These are phyloP conservation scores for Emmonsiellopsis sp. DNA, from an alignment of 2,329 filamentous ascomycete genomes.

Conservation along the genomic window DNA sequence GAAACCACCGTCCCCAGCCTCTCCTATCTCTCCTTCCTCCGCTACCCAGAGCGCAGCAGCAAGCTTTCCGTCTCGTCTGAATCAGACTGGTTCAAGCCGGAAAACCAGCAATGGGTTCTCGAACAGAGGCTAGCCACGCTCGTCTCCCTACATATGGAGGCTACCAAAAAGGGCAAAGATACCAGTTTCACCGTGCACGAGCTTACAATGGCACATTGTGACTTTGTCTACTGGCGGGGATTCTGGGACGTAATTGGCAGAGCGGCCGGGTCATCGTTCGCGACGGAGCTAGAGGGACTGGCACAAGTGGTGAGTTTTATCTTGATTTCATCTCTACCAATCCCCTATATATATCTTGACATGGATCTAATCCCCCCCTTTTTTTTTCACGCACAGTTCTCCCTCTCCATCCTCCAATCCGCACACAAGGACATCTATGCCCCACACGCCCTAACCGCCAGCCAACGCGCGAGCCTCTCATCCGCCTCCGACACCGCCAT, in stretches of 20 bases:
- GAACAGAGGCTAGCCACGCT: conserved; percentile 12
- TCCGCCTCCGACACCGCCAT: conserved; percentile 12
- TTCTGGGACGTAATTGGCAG: conserved; percentile 13
- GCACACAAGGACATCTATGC: conserved; percentile 11
- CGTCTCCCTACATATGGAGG: conserved; percentile 14
- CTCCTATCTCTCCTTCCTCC: conserved; percentile 13
- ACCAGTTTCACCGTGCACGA: conserved; percentile 16
- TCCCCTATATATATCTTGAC: too few relatives aligned
- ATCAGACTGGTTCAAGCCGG: conserved; percentile 10
- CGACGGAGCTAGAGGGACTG: conserved; percentile 5
- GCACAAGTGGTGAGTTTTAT: conserved; percentile 10
- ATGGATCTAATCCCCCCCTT: too few relatives aligned
- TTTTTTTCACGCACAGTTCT: conserved; percentile 8
- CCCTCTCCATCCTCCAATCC: conserved; percentile 13
- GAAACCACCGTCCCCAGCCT: conserved; percentile 12
- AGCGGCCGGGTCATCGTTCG: conserved; percentile 4
- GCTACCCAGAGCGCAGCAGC: conserved; percentile 2
- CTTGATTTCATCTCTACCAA: background rate
- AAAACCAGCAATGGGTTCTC: conserved; percentile 13
- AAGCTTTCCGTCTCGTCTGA: conserved; percentile 3
- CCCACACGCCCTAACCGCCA: conserved; percentile 6
- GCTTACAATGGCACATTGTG: conserved; percentile 19
- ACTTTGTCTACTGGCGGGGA: conserved; percentile 15
- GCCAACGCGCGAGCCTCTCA: conserved; percentile 7
- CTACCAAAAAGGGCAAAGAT: conserved; percentile 12